phyloP scores from a whole-genome alignment of 2,329 filamentous ascomycete species.

The Rutstroemia sp. region DNA sequence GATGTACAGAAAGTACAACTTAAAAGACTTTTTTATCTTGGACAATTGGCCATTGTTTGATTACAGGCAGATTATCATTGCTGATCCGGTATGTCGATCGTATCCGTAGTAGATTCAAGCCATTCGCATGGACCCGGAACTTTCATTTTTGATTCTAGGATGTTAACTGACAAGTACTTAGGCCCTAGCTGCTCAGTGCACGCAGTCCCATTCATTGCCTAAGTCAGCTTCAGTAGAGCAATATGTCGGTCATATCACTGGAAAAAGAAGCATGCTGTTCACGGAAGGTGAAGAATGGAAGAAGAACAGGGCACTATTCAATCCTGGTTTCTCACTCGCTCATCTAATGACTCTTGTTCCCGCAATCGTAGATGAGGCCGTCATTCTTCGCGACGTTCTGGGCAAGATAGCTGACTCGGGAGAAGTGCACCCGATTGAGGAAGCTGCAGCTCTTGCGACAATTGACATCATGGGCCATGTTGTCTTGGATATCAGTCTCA shows the following conservation, averaged over 20 bases:
- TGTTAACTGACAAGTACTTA: neutral
- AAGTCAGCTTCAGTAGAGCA: neutral
- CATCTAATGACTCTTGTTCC: constrained; percentile 15
- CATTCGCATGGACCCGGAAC: neutral
- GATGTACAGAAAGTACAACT: constrained; percentile 2
- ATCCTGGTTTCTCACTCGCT: constrained; percentile 19
- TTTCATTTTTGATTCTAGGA: neutral
- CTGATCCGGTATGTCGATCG: constrained; percentile 3
- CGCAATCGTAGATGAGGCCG: constrained; percentile 17
- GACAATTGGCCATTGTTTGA: constrained; percentile 9
- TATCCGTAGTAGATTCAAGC: too few relatives aligned
- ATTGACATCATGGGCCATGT: constrained; percentile 22
- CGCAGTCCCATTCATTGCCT: constrained; percentile 2
- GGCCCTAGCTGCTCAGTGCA: constrained; percentile 6
- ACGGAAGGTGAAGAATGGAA: constrained; percentile 22
- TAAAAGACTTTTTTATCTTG: constrained; percentile 2
- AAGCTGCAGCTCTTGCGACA: constrained; percentile 14
- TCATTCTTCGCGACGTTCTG: constrained; percentile 11
- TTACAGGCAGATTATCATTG: constrained; percentile 5
- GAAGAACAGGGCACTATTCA: constrained; percentile 18
- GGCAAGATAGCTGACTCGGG: constrained; percentile 15
- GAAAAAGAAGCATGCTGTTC: constrained; percentile 15
- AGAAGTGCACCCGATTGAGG: constrained; percentile 17
- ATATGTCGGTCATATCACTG: constrained; percentile 7
- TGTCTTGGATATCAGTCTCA: constrained; percentile 11